These are phyloP conservation scores for Fallopia convolvulus DNA, from an alignment of 148 eudicot genomes.

Conservation along the genomic window DNA sequence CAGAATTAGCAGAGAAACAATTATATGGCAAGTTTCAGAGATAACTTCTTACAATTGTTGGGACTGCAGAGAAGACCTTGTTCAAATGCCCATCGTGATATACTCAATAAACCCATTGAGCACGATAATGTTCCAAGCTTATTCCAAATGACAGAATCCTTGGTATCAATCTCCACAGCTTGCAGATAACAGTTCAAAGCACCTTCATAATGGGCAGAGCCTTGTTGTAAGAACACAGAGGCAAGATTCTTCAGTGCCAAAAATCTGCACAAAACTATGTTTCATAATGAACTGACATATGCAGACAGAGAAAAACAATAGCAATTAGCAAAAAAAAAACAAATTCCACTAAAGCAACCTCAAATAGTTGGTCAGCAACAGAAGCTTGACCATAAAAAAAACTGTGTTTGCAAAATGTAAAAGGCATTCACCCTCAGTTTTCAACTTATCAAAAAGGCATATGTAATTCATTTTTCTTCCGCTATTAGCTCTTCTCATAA, in stretches of 20 bases:
- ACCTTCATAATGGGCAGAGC: constrained; percentile 55
- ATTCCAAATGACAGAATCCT: constrained; percentile 95
- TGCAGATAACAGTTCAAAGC: constrained; percentile 88
- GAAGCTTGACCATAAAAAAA: not conserved
- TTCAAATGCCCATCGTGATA: constrained; percentile 97
- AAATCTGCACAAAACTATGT: constrained; percentile 42
- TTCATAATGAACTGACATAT: constrained; percentile 1
- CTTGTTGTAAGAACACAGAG: constrained; percentile 83
- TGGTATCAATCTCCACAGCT: constrained; percentile 94
- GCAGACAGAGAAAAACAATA: not conserved
- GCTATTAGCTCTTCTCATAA: not conserved
- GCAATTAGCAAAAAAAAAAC: not conserved
- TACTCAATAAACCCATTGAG: constrained; percentile 85
- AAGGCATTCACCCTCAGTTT: not conserved
- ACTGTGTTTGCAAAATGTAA: not conserved
- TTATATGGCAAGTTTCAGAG: not conserved
- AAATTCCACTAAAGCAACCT: not conserved
- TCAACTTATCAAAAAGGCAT: not conserved
- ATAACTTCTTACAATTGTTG: constrained; percentile 69
- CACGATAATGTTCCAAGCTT: constrained; percentile 90
- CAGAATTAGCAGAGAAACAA: not conserved
- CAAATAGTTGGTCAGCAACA: not conserved
- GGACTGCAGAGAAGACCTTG: constrained; percentile 97
- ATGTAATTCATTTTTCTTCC: not conserved
- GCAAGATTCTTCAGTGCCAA: constrained; percentile 94